phyloP scores from a whole-genome alignment of 805 yeast genomes.

The Candida silvicultrix region DNA sequence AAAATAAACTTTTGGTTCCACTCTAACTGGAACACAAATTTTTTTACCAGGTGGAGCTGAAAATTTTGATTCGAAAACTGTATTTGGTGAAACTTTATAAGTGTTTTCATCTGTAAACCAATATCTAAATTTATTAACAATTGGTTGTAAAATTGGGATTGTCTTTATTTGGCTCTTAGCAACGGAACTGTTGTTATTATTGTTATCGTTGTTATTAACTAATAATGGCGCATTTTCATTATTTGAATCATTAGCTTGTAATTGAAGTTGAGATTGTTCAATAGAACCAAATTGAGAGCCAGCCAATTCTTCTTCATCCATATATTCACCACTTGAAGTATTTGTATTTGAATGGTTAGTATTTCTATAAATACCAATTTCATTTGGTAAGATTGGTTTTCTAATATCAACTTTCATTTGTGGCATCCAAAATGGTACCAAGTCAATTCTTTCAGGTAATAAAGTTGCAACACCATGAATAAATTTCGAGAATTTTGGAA shows the following conservation, averaged over 20 bases:
- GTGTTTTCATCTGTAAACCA: constrained; percentile 45
- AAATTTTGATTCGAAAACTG: constrained; percentile 51
- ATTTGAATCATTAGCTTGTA: constrained; percentile 2
- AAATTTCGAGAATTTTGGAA: constrained; percentile 95
- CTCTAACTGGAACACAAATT: constrained; percentile 89
- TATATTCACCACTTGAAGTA: constrained; percentile 44
- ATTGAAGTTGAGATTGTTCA: constrained; percentile 1
- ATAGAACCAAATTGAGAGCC: constrained; percentile 41
- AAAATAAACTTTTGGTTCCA: constrained; percentile 98
- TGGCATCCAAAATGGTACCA: constrained; percentile 96
- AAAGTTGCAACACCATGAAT: constrained; percentile 96
- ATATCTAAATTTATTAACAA: constrained; percentile 28
- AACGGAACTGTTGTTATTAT: constrained; percentile 16
- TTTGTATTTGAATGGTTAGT: constrained; percentile 19
- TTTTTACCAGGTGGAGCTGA: constrained; percentile 83
- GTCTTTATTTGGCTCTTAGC: constrained; percentile 7
- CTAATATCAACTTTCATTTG: constrained; percentile 95
- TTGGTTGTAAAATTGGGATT: constrained; percentile 15
- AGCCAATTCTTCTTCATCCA: constrained; percentile 65
- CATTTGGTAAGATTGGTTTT: constrained; percentile 54
- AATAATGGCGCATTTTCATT: constrained; percentile 28
- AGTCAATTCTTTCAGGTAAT: constrained; percentile 72
- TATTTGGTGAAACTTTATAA: constrained; percentile 56
- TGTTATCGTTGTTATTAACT: constrained; percentile 6
- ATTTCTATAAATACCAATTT: constrained; percentile 25